Evolutionary conservation across 805 yeast genomes (phyloP).

Genomic region (Metschnikowia continentalis): DNA sequence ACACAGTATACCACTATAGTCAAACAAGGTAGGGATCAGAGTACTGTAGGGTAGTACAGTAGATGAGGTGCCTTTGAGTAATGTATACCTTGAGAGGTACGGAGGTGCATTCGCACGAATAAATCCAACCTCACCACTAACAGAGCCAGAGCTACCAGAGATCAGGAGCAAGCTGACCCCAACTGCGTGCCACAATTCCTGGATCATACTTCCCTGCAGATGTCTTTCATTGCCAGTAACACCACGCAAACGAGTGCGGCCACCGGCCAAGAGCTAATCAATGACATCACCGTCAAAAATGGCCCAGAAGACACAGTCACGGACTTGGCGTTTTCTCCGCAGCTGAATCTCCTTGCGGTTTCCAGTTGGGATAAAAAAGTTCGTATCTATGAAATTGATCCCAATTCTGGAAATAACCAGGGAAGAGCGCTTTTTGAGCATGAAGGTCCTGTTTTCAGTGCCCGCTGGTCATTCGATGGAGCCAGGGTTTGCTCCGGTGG

Average conservation of each 20-base stretch:
- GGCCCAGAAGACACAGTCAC: conserved; percentile 92
- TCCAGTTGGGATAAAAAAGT: conserved; percentile 96
- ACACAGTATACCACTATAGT: too few relatives aligned
- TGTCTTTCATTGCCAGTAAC: conserved; percentile 36
- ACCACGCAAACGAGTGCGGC: conserved; percentile 37
- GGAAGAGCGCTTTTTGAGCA: conserved; percentile 90
- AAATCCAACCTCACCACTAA: background rate
- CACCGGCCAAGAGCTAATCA: conserved; percentile 56
- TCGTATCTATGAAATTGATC: conserved; percentile 80
- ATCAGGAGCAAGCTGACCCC: too few relatives aligned
- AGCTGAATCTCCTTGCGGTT: conserved; percentile 73
- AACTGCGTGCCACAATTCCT: too few relatives aligned
- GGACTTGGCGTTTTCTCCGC: conserved; percentile 82
- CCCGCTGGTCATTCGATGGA: conserved; percentile 85
- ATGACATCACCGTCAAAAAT: conserved; percentile 66
- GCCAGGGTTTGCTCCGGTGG: conserved; percentile 86
- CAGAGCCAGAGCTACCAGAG: too few relatives aligned
- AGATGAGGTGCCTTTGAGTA: too few relatives aligned
- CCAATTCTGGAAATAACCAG: conserved; percentile 69
- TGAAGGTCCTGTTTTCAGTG: conserved; percentile 77
- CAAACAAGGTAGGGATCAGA: too few relatives aligned
- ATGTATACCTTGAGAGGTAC: too few relatives aligned
- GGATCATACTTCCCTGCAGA: conserved; percentile 7
- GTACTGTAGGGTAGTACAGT: too few relatives aligned
- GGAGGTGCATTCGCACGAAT: background rate